phyloP scores from a whole-genome alignment of 2,329 filamentous ascomycete species.

The Colletotrichum orchidophilum region DNA sequence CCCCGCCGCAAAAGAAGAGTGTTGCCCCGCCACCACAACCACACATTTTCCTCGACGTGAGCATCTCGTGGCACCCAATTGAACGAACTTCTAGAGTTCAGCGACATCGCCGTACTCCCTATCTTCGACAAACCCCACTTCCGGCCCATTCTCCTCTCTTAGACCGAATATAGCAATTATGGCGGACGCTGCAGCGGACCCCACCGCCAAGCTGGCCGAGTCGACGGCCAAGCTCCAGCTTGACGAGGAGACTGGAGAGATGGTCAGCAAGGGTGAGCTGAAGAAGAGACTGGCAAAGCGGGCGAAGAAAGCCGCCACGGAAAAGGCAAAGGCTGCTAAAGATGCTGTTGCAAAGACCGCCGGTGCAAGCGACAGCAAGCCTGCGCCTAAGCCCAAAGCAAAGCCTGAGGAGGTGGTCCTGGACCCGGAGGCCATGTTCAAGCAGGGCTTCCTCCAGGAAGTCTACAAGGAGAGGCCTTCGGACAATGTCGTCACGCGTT shows the following conservation, averaged over 20 bases:
- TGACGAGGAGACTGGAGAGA: constrained; percentile 72
- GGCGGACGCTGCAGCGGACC: constrained; percentile 58
- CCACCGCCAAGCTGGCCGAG: constrained; percentile 61
- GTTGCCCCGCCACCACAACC: constrained; percentile 29
- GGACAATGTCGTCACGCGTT: constrained; percentile 73
- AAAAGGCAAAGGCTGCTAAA: constrained; percentile 58
- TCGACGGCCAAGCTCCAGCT: constrained; percentile 66
- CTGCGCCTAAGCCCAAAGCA: constrained; percentile 46
- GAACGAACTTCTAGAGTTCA: neutral
- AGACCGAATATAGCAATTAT: constrained; percentile 42
- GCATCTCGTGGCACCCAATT: constrained; percentile 14
- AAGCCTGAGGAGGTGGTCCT: constrained; percentile 56
- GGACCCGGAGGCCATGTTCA: constrained; percentile 78
- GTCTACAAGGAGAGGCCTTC: constrained; percentile 75
- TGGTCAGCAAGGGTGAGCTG: constrained; percentile 71
- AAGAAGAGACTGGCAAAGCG: constrained; percentile 69
- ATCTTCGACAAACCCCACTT: rapidly evolving
- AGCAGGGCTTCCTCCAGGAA: constrained; percentile 77
- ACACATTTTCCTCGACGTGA: constrained; percentile 19
- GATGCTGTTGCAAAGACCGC: constrained; percentile 43
- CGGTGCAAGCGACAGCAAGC: constrained; percentile 39
- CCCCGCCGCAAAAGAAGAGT: constrained; percentile 28
- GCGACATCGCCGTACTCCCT: neutral
- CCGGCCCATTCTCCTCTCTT: neutral
- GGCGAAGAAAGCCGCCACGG: constrained; percentile 64